Base-by-base conservation (phyloP, 1,284 basidiomycete species). In the Rhodotorula sp. region DNA sequence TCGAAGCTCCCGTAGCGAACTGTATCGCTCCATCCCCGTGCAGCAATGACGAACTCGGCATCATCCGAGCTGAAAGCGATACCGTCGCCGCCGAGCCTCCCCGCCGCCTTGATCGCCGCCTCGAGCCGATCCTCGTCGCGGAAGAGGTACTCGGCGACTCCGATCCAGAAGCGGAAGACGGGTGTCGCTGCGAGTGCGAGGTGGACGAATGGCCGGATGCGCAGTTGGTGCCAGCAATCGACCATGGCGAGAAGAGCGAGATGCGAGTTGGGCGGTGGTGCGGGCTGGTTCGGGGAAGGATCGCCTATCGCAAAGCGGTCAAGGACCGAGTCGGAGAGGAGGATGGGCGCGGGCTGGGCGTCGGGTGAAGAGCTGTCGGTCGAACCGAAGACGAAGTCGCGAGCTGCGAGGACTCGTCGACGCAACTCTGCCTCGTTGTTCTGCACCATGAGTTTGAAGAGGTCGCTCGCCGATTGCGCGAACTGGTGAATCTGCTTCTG, bases 191-290 rank as follows among this genome's bases (percentile, higher is more conserved):
- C 95, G 53, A 99, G 87, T 34, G 90, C 87, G 69, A 99, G 87
- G 82, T 99, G 94, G 52, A 87, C 87, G 79, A 92, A 97, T 0
- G 95, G 96, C 67, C 91, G 87, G 79, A 98, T 94, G 8, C 84
- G 84, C 64, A 98, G 87, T 58, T 86, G 85, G 16, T 92, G 89
- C 96, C 95, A 99, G 79, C 92, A 96, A 81, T 99, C 96, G 46
- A 98, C 96, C 91, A 99, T 99, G 24, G 94, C 94, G 55, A 99
- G 86, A n/a, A 99, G 84, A 15, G 92, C 89, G 63, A 99, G 87
- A 80, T 99, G 96, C 18, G 92, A 96, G 80, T 99, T 99, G 46
- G 86, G 86, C 11, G 80, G 73, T 28, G 83, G 81, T 15, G 55
- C 55, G 7, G 55, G 55, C 37, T 57, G 55, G 24, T 34, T 57